Conservation (phyloP, 805 yeast genomes). For the Ogataea polymorpha region DNA sequence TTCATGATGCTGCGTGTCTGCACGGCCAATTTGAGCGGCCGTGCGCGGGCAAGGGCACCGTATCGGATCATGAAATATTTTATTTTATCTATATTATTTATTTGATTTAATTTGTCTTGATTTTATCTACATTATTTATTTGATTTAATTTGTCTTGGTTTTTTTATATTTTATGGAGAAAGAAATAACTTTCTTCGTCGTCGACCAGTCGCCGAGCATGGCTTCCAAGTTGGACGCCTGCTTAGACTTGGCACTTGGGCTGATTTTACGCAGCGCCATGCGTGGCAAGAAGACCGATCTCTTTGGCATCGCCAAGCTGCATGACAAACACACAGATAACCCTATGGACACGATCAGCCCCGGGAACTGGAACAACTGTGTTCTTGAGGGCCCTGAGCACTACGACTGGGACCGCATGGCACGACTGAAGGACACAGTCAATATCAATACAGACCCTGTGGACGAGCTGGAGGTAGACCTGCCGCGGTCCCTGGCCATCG, state of each 20-base stretch:
- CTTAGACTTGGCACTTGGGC: constrained; percentile 40
- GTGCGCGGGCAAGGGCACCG: neutral
- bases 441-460: constrained; percentile 18
- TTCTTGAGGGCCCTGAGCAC: constrained; percentile 15
- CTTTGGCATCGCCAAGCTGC: constrained; percentile 24
- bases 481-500: constrained; percentile 27
- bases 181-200: constrained; percentile 36
- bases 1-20: constrained; percentile 3
- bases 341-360: constrained; percentile 20
- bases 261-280: constrained; percentile 31
- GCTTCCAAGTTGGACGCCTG: constrained; percentile 38
- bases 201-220: constrained; percentile 49
- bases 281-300: constrained; percentile 28
- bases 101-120: neutral
- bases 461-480: constrained; percentile 26
- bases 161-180: constrained; percentile 14
- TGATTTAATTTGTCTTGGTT: neutral
- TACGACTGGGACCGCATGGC: constrained; percentile 19
- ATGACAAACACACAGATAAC: constrained; percentile 26
- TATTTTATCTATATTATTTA: neutral
- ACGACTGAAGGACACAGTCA: constrained; percentile 12
- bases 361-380: constrained; percentile 25
- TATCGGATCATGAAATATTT: constrained; percentile 1
- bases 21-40: neutral
- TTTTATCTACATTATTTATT: neutral